A percentile compares a stretch with the other conserved stretches of the same genome.
phyloP scores from a whole-genome alignment of 495 filamentous ascomycete species.

The Pseudomonodictys pantanalensis region DNA sequence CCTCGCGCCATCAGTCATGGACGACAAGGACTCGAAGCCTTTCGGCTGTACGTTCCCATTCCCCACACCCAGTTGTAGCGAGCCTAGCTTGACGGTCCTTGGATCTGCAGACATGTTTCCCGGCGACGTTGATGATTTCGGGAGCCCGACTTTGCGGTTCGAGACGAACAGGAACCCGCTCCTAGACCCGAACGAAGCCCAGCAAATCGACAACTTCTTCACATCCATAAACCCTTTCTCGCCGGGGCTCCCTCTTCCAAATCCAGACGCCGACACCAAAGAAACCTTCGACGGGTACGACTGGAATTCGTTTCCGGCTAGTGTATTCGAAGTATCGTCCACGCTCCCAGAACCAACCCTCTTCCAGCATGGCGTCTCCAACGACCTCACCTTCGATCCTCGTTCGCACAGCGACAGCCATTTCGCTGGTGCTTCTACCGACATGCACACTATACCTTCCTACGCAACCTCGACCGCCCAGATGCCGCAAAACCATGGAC shows the following conservation, averaged over 20 bases:
- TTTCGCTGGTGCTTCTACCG: conserved; percentile 7
- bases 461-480: conserved; percentile 23
- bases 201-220: too few relatives aligned
- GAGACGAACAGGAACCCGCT: too few relatives aligned
- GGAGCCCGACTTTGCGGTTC: too few relatives aligned
- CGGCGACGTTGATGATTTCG: not conserved
- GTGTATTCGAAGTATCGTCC: too few relatives aligned
- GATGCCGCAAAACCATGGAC: conserved; percentile 1
- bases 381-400: conserved; percentile 10
- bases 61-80: not conserved
- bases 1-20: conserved; percentile 23
- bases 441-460: conserved; percentile 22
- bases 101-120: conserved; percentile 23
- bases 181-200: too few relatives aligned
- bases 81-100: not conserved
- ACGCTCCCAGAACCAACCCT: too few relatives aligned
- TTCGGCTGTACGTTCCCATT: conserved; percentile 25
- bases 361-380: conserved; percentile 9
- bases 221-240: too few relatives aligned
- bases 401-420: conserved; percentile 1
- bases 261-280: too few relatives aligned
- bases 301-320: too few relatives aligned
- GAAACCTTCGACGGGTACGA: too few relatives aligned
- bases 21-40: conserved; percentile 15
- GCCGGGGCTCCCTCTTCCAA: too few relatives aligned